Conservation (phyloP, 2,329 filamentous ascomycete species). For the Fusarium devonianum region DNA sequence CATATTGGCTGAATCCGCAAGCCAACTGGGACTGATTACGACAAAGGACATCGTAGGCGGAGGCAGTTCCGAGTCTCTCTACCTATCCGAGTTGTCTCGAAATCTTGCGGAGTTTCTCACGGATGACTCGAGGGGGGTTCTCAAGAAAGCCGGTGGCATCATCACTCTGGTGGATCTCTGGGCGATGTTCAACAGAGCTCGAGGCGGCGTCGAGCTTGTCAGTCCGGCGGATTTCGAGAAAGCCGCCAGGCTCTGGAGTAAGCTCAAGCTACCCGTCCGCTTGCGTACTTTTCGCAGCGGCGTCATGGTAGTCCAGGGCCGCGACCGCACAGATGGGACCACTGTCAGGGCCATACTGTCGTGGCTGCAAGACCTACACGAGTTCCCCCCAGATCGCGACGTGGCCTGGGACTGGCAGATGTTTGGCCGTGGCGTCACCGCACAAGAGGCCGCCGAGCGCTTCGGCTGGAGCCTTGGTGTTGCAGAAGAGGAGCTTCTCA, state of each 20-base stretch:
- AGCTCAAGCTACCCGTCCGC: slow-evolving; percentile 83
- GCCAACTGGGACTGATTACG: slow-evolving; percentile 85
- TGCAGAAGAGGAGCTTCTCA: slow-evolving; percentile 92
- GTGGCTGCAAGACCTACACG: slow-evolving; percentile 80
- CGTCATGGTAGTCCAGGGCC: slow-evolving; percentile 89
- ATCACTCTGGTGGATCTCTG: slow-evolving; percentile 90
- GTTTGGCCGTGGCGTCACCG: slow-evolving; percentile 87
- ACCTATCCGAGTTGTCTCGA: slow-evolving; percentile 84
- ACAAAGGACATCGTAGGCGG: slow-evolving; percentile 94
- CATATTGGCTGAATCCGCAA: slow-evolving; percentile 78
- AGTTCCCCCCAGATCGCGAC: slow-evolving; percentile 68
- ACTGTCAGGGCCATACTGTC: slow-evolving; percentile 77
- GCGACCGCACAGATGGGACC: slow-evolving; percentile 88
- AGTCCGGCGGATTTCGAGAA: slow-evolving; percentile 92
- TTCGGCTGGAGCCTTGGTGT: slow-evolving; percentile 99
- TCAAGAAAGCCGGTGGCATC: slow-evolving; percentile 83
- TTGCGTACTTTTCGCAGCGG: slow-evolving; percentile 90
- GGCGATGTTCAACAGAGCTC: slow-evolving; percentile 92
- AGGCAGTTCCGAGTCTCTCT: slow-evolving; percentile 78
- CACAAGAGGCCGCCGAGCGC: slow-evolving; percentile 84
- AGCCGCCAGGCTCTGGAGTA: slow-evolving; percentile 87
- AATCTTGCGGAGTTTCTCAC: slow-evolving; percentile 90
- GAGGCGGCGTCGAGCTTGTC: slow-evolving; percentile 92
- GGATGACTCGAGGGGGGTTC: slow-evolving; percentile 79
- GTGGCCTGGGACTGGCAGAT: slow-evolving; percentile 76